These are phyloP conservation scores for Spathaspora passalidarum DNA, from an alignment of 805 yeast species.

Conservation along the genomic window DNA sequence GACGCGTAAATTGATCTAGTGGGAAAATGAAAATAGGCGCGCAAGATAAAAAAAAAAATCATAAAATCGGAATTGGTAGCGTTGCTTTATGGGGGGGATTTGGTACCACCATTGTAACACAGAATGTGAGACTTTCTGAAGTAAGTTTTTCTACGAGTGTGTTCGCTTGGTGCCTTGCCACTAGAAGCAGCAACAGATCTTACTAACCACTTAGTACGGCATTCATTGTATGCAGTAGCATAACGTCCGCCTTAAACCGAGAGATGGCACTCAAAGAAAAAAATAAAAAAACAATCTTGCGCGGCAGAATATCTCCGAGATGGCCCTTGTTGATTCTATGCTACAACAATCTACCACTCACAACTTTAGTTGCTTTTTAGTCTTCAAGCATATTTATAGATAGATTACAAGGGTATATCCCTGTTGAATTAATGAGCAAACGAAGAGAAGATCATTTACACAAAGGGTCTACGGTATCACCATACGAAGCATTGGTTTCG, in stretches of 20 bases:
- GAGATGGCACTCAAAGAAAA: not conserved
- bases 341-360: not conserved
- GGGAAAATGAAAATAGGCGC: not conserved
- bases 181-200: too few relatives aligned
- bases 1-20: too few relatives aligned
- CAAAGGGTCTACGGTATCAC: conserved; percentile 51
- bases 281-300: not conserved
- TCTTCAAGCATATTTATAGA: not conserved
- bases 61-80: too few relatives aligned
- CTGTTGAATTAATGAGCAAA: not conserved
- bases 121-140: too few relatives aligned
- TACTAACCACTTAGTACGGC: too few relatives aligned
- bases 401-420: not conserved
- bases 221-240: not conserved
- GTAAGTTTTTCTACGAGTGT: too few relatives aligned
- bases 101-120: too few relatives aligned
- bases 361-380: not conserved
- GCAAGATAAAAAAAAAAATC: too few relatives aligned
- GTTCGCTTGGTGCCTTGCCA: too few relatives aligned
- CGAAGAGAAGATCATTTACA: conserved; percentile 41
- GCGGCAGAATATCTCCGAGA: not conserved
- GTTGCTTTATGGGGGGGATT: too few relatives aligned
- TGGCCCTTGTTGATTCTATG: not conserved
- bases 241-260: not conserved
- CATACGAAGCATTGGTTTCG: conserved; percentile 55